Evolutionary conservation across 1,284 basidiomycete genomes (phyloP).

Genomic region (Ceratobasidium sp.): DNA sequence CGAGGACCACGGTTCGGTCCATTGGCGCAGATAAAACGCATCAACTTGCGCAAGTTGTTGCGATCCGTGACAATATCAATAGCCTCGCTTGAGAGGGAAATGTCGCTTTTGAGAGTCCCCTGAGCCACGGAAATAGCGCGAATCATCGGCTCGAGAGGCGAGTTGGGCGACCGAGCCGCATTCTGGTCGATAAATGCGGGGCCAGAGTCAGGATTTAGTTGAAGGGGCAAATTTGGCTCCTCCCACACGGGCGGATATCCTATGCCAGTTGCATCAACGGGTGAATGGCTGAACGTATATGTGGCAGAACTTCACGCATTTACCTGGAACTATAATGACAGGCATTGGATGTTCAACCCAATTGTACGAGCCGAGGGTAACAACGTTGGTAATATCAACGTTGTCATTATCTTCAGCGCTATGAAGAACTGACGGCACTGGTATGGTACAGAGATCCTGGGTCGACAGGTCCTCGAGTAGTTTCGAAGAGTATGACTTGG

Average conservation of each 20-base stretch:
- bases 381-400: constrained; percentile 10
- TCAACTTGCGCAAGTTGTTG: constrained; percentile 34
- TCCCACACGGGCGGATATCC: neutral
- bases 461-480: constrained; percentile 16
- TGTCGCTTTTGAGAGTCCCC: neutral
- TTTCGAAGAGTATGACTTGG: neutral
- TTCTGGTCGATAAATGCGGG: constrained; percentile 37
- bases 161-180: constrained; percentile 4
- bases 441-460: neutral
- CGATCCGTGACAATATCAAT: constrained; percentile 32
- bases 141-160: constrained; percentile 20
- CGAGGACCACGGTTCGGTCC: constrained; percentile 23
- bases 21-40: constrained; percentile 19
- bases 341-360: constrained; percentile 34
- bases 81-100: neutral
- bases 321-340: constrained; percentile 30
- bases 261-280: neutral
- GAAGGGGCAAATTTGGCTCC: constrained; percentile 18
- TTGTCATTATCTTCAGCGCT: neutral
- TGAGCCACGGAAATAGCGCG: constrained; percentile 19
- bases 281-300: no score
- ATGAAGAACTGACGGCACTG: neutral
- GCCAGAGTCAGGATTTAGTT: constrained; percentile 7
- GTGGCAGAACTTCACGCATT: constrained; percentile 5
- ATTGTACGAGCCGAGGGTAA: constrained; percentile 32